Conservation (phyloP, 768 basidiomycete species). For the Podaxis mareebaensis region DNA sequence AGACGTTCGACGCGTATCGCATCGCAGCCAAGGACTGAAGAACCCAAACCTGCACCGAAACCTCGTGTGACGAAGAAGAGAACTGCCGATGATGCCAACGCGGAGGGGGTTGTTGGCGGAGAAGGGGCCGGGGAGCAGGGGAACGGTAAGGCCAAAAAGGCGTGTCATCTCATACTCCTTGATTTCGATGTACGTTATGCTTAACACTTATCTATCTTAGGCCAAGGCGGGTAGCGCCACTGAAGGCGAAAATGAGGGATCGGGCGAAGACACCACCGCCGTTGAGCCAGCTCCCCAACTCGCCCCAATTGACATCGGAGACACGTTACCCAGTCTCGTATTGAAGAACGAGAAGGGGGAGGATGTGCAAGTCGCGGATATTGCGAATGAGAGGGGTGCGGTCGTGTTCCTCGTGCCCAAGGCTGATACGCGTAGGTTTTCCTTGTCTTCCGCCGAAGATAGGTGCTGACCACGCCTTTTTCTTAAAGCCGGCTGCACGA, state of each 20-base stretch:
- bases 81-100: constrained; percentile 29
- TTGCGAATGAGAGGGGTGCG: constrained; percentile 71
- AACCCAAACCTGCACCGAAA: constrained; percentile 23
- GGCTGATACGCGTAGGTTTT: constrained; percentile 70
- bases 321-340: constrained; percentile 66
- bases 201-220: constrained; percentile 24
- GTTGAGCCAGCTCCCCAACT: constrained; percentile 23
- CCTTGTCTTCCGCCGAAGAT: constrained; percentile 3
- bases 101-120: not conserved
- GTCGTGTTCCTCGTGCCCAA: constrained; percentile 85
- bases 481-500: constrained; percentile 80
- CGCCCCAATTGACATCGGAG: constrained; percentile 66
- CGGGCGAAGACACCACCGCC: constrained; percentile 26
- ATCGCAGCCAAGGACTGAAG: constrained; percentile 43
- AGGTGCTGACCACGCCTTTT: not conserved
- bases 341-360: constrained; percentile 87
- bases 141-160: constrained; percentile 43
- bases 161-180: constrained; percentile 18
- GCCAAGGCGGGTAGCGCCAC: constrained; percentile 31
- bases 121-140: constrained; percentile 29
- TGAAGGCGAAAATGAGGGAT: constrained; percentile 19
- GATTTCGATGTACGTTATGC: constrained; percentile 5
- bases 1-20: constrained; percentile 61
- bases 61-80: constrained; percentile 41
- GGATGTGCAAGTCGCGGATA: constrained; percentile 65